Evolutionary conservation across 768 basidiomycete species (phyloP).

Genomic region (Leccinum variicolor): DNA sequence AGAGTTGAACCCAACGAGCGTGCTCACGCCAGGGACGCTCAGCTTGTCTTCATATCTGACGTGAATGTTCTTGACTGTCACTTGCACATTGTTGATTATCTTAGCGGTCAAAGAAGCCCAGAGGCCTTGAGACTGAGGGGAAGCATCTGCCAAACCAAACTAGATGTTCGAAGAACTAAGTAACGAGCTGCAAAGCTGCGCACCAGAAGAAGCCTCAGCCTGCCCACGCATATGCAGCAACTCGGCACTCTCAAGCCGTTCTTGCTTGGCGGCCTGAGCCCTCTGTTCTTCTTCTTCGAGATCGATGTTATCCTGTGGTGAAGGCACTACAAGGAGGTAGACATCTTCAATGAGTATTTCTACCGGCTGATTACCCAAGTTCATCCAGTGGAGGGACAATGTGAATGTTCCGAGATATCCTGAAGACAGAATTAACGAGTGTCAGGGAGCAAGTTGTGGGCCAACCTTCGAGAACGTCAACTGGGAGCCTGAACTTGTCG

Average conservation of each 20-base stretch:
- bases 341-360: constrained; percentile 92
- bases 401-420: constrained; percentile 87
- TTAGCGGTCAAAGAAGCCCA: constrained; percentile 81
- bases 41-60: constrained; percentile 93
- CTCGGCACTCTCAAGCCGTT: constrained; percentile 88
- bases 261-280: constrained; percentile 81
- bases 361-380: constrained; percentile 84
- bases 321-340: constrained; percentile 88
- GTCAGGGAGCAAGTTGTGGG: background rate
- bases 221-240: constrained; percentile 65
- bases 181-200: constrained; percentile 7
- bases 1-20: background rate
- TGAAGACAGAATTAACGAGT: constrained; percentile 26
- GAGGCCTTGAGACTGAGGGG: constrained; percentile 80
- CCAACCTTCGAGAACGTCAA: constrained; percentile 90
- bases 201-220: constrained; percentile 49
- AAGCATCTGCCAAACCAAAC: constrained; percentile 37
- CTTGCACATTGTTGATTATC: constrained; percentile 93
- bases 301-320: constrained; percentile 63
- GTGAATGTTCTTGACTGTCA: constrained; percentile 94
- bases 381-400: constrained; percentile 85
- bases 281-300: constrained; percentile 82
- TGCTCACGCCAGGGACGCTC: constrained; percentile 85
- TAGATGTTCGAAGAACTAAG: background rate
- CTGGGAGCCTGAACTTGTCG: constrained; percentile 92